Conservation (phyloP, 2,329 filamentous ascomycete species). For the Pseudogymnoascus sp. region DNA sequence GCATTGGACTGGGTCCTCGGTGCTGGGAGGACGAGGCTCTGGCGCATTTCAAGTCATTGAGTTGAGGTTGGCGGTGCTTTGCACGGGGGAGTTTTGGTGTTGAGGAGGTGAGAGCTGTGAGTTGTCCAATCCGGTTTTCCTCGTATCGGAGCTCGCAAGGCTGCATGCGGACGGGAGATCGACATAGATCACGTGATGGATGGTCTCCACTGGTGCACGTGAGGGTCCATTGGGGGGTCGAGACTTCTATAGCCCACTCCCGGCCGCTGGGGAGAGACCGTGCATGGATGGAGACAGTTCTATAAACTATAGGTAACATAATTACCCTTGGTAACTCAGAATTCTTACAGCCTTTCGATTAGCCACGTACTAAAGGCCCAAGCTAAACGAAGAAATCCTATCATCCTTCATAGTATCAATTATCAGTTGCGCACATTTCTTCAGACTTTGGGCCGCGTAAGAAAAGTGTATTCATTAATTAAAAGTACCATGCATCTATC, state of each 20-base stretch:
- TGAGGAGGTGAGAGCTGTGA: neutral
- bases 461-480: neutral
- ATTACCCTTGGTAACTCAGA: neutral
- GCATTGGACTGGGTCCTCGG: conserved; percentile 24
- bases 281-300: neutral
- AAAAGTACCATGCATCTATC: conserved; percentile 4
- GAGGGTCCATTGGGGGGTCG: conserved; percentile 1
- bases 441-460: neutral
- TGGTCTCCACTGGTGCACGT: neutral
- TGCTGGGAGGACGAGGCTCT: conserved; percentile 7
- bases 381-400: neutral
- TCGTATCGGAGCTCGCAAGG: neutral
- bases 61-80: conserved; percentile 1
- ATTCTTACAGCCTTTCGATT: neutral
- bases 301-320: neutral
- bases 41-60: conserved; percentile 9
- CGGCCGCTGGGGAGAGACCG: neutral
- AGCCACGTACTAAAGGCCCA: neutral
- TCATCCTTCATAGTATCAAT: neutral
- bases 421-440: neutral
- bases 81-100: neutral
- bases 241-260: neutral
- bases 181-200: neutral
- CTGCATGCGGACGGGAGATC: conserved; percentile 11
- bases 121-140: conserved; percentile 1